phyloP scores from a whole-genome alignment of 23 red algal species.

The Agarophyton chilense region DNA sequence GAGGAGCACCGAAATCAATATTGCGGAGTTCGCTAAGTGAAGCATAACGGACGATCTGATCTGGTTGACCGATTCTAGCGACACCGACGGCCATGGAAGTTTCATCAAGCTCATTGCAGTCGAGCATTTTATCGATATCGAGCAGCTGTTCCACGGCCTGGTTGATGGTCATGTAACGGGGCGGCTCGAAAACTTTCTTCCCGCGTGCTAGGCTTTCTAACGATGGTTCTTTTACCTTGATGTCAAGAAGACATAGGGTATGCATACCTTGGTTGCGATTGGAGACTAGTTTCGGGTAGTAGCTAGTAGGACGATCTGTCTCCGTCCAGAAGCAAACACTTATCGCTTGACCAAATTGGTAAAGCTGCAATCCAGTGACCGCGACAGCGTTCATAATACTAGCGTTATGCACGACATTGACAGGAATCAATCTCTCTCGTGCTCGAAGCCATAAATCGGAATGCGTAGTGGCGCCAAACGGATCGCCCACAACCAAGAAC shows the following conservation, averaged over 20 bases:
- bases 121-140: slow-evolving; percentile 47
- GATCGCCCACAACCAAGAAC: slow-evolving; percentile 96
- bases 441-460: slow-evolving; percentile 90
- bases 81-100: slow-evolving; percentile 69
- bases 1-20: slow-evolving; percentile 78
- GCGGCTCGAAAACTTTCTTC: slow-evolving; percentile 84
- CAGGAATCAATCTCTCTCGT: slow-evolving; percentile 54
- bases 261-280: slow-evolving; percentile 84
- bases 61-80: slow-evolving; percentile 76
- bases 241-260: slow-evolving; percentile 95
- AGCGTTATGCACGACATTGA: slow-evolving; percentile 87
- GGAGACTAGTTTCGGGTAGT: slow-evolving; percentile 75
- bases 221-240: slow-evolving; percentile 93
- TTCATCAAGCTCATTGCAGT: not conserved
- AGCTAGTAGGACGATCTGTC: slow-evolving; percentile 80
- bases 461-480: slow-evolving; percentile 97
- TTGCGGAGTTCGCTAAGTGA: slow-evolving; percentile 49
- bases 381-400: slow-evolving; percentile 94
- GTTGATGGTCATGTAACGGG: slow-evolving; percentile 88
- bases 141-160: slow-evolving; percentile 90
- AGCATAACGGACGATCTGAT: slow-evolving; percentile 77
- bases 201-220: slow-evolving; percentile 92
- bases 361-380: slow-evolving; percentile 94
- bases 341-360: slow-evolving; percentile 89
- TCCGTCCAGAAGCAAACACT: slow-evolving; percentile 90